Base-by-base conservation (phyloP, 1,284 basidiomycete species). In the Puccinia polysora region DNA sequence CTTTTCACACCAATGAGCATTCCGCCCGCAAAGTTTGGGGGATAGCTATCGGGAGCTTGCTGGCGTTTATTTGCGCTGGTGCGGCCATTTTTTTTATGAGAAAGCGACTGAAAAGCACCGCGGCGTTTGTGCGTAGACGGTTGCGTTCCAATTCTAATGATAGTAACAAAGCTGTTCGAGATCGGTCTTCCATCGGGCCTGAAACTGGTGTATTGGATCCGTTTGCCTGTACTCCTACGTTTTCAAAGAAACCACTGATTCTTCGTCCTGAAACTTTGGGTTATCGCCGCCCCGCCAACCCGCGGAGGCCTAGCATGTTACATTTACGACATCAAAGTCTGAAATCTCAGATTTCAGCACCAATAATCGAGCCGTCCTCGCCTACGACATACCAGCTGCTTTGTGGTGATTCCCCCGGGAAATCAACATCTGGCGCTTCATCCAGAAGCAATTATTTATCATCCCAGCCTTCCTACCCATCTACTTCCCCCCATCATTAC, bases 261-360 rank as follows among this genome's bases (percentile, higher is more conserved):
- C 53, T 49, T 20, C 53, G 53, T 36, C 65, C 65, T 2, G 40
- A 59, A 25, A 34, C 36, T 7, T 23, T 23, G 5, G 59, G 53
- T 18, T n/a, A 49, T 10, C 15, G 47, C 53, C 30, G 55, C 20
- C 30, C 8, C 25, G n/a, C 53, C 20, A 25, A 23, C 25, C 45
- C 40, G 20, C 52, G 55, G 7, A 56, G 65, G 18, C 65, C 65
- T 14, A 69, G 56, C 18, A 5, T 47, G 23, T 30, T 45, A 23
- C 52, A 32, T 30, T 28, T 59, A 23, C 53, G 53, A 15, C 38
- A 38, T 40, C 53, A 56, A 18, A 59, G 45, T 45, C 38, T 69
- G n/a, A 69, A 69, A 38, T 47, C 65, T 4, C 53, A 56, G 50
- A 69, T 69, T 18, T 69, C 65, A n/a, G n/a, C 65, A 30, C 65